phyloP scores from a whole-genome alignment of 805 yeast species.

The Pachysolen tannophilus region DNA sequence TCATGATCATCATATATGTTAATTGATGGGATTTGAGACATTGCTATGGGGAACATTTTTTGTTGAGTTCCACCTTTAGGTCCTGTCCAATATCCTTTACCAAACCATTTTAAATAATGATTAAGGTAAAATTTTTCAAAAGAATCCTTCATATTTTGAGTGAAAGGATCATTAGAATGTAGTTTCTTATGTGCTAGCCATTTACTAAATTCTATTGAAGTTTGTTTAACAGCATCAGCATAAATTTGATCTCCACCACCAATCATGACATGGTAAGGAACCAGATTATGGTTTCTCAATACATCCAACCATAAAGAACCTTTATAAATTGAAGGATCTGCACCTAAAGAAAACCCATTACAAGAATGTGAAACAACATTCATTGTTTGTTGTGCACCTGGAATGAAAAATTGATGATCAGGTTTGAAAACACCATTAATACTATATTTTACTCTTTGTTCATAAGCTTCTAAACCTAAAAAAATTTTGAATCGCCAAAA shows the following conservation, averaged over 20 bases:
- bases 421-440: constrained; percentile 37
- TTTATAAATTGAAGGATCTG: constrained; percentile 57
- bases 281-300: constrained; percentile 48
- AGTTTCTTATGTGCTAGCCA: constrained; percentile 58
- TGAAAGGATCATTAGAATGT: constrained; percentile 28
- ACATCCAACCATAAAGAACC: constrained; percentile 88
- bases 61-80: constrained; percentile 58
- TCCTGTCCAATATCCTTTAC: constrained; percentile 81
- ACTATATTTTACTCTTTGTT: constrained; percentile 56
- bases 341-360: constrained; percentile 78
- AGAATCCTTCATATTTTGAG: constrained; percentile 42
- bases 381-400: constrained; percentile 59
- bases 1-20: constrained; percentile 95
- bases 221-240: constrained; percentile 68
- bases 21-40: constrained; percentile 77
- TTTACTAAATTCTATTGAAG: constrained; percentile 42
- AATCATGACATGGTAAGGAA: constrained; percentile 82
- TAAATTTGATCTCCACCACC: constrained; percentile 98
- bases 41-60: constrained; percentile 59
- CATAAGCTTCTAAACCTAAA: constrained; percentile 37
- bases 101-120: constrained; percentile 84
- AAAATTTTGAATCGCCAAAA: constrained; percentile 64
- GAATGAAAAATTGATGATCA: constrained; percentile 56
- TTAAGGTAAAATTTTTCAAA: constrained; percentile 60
- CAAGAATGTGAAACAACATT: constrained; percentile 81